Percentiles rank a stretch among this genome's conserved stretches.
Evolutionary conservation across 768 basidiomycete species (phyloP).

Genomic region (Hygrophorus pudorinus): DNA sequence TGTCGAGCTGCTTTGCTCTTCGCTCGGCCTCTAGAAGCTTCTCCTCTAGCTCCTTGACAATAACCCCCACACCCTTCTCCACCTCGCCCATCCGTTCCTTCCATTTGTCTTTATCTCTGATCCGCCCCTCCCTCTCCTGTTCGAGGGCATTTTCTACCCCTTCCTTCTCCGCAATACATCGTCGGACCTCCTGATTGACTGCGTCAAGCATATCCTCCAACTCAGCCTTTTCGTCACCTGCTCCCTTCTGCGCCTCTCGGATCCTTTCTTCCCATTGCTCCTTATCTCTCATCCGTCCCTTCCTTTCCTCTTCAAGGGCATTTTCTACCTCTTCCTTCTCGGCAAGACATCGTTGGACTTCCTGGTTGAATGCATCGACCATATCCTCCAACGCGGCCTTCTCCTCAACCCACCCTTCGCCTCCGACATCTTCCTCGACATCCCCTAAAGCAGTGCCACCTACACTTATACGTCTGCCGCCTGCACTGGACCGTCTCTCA

Average conservation of each 20-base stretch:
- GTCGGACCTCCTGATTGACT: constrained; percentile 38
- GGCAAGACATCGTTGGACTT: constrained; percentile 33
- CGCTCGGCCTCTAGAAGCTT: constrained; percentile 45
- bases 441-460: constrained; percentile 38
- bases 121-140: constrained; percentile 46
- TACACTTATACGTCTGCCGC: constrained; percentile 25
- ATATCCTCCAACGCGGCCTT: constrained; percentile 48
- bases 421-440: constrained; percentile 52
- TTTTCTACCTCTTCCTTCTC: constrained; percentile 38
- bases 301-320: constrained; percentile 43
- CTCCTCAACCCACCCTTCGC: constrained; percentile 65
- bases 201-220: constrained; percentile 43
- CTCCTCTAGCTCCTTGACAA: constrained; percentile 55
- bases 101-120: constrained; percentile 61
- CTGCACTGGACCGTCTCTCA: constrained; percentile 37
- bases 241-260: too few species aligned
- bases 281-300: constrained; percentile 54
- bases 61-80: constrained; percentile 56
- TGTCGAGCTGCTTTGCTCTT: constrained; percentile 28
- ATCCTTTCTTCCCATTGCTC: constrained; percentile 59
- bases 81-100: constrained; percentile 63
- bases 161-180: constrained; percentile 35
- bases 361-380: constrained; percentile 37
- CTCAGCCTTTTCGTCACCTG: constrained; percentile 60
- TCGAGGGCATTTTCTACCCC: constrained; percentile 36